These are phyloP conservation scores for Gamarada debralockiae DNA, from an alignment of 495 filamentous ascomycete species.

Conservation along the genomic window DNA sequence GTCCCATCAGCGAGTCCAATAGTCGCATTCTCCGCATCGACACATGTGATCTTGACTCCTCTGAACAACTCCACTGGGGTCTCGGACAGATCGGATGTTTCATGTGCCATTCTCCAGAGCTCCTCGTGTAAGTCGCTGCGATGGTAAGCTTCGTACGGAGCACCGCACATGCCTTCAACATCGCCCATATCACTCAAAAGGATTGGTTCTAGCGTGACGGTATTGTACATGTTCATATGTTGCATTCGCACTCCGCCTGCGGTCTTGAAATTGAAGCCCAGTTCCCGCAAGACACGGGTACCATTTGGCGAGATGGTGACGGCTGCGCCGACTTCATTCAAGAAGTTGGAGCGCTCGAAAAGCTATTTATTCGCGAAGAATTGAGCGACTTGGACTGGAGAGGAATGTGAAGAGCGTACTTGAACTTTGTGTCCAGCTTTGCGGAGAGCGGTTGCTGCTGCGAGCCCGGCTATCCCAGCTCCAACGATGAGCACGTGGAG, in stretches of 20 bases:
- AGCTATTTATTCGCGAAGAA: conserved; percentile 29
- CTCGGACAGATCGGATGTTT: background rate
- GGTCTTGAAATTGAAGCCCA: conserved; percentile 33
- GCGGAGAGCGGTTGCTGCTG: conserved; percentile 47
- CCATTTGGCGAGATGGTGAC: conserved; percentile 49
- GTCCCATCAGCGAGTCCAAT: background rate
- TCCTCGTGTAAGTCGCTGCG: background rate
- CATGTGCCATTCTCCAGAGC: background rate
- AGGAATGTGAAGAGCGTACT: conserved; percentile 19
- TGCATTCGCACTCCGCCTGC: conserved; percentile 21
- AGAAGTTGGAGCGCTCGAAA: conserved; percentile 46
- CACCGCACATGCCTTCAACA: background rate
- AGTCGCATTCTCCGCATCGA: conserved; percentile 13
- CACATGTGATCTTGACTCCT: background rate
- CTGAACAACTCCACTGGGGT: background rate
- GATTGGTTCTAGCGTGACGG: background rate
- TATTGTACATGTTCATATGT: background rate
- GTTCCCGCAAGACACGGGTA: conserved; percentile 38
- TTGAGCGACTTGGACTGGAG: background rate
- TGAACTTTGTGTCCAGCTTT: conserved; percentile 48
- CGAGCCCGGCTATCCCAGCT: conserved; percentile 50
- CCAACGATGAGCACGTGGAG: conserved; percentile 43
- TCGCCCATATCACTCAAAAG: background rate
- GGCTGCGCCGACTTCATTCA: conserved; percentile 47
- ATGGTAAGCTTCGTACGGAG: background rate